Evolutionary conservation across 2,329 filamentous ascomycete species (phyloP), one percentile per base, ranked within the genome.

Genomic region (Aspergillus pseudonomiae): DNA sequence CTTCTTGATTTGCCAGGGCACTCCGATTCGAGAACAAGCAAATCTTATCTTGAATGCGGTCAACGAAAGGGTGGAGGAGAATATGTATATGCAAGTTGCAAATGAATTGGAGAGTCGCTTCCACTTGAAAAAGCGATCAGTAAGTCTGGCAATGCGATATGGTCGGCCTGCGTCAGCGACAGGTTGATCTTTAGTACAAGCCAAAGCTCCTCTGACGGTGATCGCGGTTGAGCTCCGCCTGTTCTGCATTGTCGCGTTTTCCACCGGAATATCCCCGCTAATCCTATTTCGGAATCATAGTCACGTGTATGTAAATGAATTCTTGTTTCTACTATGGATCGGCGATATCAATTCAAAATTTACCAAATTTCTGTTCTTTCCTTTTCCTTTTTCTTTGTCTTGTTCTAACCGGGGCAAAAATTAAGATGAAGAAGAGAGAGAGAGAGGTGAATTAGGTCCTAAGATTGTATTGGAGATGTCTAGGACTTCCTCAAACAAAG

Each of bases 231-330:
- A 70, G 66, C 70, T 71, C 68, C 67, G 63, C 63, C 63, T 67
- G 59, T 64, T 68, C 60, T 64, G 62, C 43, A 36, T 63, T 55
- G 70, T 73, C 71, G 74, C 73, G 73, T 75, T 75, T 74, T 74
- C 64, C 67, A 26, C 59, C 54, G 65, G 19, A 52, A 6, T 30
- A 10, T 67, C 50, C 39, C 67, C 70, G 69, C 71, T 73, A 74
- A 67, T 41, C 70, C 68, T 58, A 67, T 74, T 76, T 68, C 59
- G 63, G 56, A 1, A 7, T 3, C 1, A 10, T 0, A 28, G 28
- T 74, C 74, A 77, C 71, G 73, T 77, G 74, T 65, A 21, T 46
- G 1, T 6, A n/a, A n/a, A 1, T 4, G 1, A 14, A 32, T 36
- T 36, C 9, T 28, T 28, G 26, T 5, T 4, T 28, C 4, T 28